Evolutionary conservation across 805 yeast genomes (phyloP), one percentile per base, ranked within the genome.

Genomic region (Alloascoidea hylecoeti): DNA sequence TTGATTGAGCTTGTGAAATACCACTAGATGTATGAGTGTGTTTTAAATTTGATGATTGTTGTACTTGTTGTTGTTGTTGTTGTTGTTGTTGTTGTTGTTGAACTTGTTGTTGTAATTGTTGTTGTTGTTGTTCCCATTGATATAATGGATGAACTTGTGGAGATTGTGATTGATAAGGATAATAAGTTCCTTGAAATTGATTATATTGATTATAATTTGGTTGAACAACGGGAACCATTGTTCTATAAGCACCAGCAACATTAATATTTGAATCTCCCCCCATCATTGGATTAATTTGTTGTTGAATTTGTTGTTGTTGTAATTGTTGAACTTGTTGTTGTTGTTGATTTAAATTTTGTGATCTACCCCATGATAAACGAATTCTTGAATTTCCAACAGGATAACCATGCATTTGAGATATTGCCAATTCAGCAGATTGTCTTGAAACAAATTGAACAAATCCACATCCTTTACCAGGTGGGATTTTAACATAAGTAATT

Each of bases 381-480:
- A 81, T 75, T 42, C 88, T 65, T 38, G 75, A 70, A 2, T 86
- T 88, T n/a, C 78, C 79, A 42, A 81, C 72, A 16, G 74, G 63
- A 50, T 73, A 80, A 1, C 94, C 94, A 55, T 81, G 85, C 81
- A 81, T 74, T 3, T 78, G 77, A 33, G 73, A 69, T 39, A 81
- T 78, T 4, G 94, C 85, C 33, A 72, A 75, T 53, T 79, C 84
- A 1, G 92, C 92, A 47, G 78, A 82, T 47, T 72, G 77, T 43
- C 82, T 61, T 27, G 63, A 61, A n/a, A 70, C 60, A 52, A 73
- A 81, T 49, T 73, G 76, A 40, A 81, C 77, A 55, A 80, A 79
- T 1, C 88, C 94, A 59, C 89, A 79, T 42, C 81, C 80, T 50
- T 80, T 81, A 12, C 85, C 84, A 1, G 73, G 76, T 4, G 89